A percentile compares a stretch with the other conserved stretches of the same genome.
Evolutionary conservation across 495 filamentous ascomycete genomes (phyloP).

Genomic region (Lophiotrema nucula): DNA sequence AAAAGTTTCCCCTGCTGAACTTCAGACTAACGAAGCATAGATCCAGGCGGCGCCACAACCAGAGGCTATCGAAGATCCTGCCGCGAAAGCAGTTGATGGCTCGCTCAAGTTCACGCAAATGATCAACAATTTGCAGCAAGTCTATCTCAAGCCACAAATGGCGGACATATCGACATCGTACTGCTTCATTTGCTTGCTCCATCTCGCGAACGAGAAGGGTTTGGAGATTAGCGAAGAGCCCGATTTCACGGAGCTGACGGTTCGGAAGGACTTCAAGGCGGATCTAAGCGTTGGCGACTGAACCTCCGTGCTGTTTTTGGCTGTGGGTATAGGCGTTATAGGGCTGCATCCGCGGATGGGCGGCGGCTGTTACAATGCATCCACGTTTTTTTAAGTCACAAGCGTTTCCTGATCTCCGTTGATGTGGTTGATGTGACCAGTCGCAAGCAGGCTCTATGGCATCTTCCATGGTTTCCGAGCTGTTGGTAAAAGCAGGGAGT

Average conservation of each 20-base stretch:
- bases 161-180: slow-evolving; percentile 94
- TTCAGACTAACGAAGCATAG: slow-evolving; percentile 3
- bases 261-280: slow-evolving; percentile 41
- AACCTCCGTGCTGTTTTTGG: neutral
- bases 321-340: too few species aligned
- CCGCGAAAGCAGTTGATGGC: slow-evolving; percentile 42
- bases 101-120: slow-evolving; percentile 80
- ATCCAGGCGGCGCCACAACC: neutral
- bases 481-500: too few species aligned
- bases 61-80: slow-evolving; percentile 1
- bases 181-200: slow-evolving; percentile 95
- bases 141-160: slow-evolving; percentile 81
- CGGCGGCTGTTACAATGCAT: too few species aligned
- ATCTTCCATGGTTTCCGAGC: too few species aligned
- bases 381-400: too few species aligned
- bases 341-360: too few species aligned
- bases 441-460: too few species aligned
- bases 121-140: slow-evolving; percentile 81
- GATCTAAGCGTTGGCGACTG: slow-evolving; percentile 28
- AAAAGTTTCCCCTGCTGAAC: neutral
- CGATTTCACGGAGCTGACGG: slow-evolving; percentile 41
- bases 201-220: slow-evolving; percentile 97
- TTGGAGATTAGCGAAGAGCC: slow-evolving; percentile 61
- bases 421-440: too few species aligned
- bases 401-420: too few species aligned